Conservation (phyloP, 2,329 filamentous ascomycete species). For the Hymenoscyphus albidus region DNA sequence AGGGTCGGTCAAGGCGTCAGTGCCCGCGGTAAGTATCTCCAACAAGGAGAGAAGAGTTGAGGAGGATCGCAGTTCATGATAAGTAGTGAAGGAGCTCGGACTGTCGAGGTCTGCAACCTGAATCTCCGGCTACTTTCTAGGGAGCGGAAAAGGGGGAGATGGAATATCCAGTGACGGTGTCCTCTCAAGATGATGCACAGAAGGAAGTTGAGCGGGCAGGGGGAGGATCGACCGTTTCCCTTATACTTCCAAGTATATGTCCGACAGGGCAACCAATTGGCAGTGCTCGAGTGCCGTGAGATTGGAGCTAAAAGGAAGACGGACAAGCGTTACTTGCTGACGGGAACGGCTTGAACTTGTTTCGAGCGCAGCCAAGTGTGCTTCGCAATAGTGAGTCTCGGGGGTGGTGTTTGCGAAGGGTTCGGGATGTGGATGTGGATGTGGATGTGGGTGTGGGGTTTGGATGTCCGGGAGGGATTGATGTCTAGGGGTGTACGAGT, state of each 20-base stretch:
- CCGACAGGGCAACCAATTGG: constrained; percentile 25
- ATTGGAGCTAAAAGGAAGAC: constrained; percentile 15
- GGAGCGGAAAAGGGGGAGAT: constrained; percentile 19
- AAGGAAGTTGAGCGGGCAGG: constrained; percentile 14
- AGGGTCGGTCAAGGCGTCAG: constrained; percentile 33
- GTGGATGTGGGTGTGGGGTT: no score
- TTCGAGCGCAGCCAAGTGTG: constrained; percentile 20
- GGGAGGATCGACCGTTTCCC: constrained; percentile 18
- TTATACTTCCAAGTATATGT: constrained; percentile 12
- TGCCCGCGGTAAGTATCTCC: constrained; percentile 35
- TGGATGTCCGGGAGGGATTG: constrained; percentile 9
- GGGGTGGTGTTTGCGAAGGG: constrained; percentile 8
- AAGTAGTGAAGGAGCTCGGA: constrained; percentile 26
- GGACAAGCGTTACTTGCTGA: constrained; percentile 25
- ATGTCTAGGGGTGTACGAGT: constrained; percentile 13
- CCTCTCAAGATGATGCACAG: constrained; percentile 14
- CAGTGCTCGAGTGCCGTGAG: constrained; percentile 9
- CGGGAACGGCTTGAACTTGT: constrained; percentile 21
- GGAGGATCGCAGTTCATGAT: constrained; percentile 37
- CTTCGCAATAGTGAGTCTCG: constrained; percentile 5
- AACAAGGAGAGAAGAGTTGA: constrained; percentile 33
- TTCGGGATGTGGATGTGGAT: neutral
- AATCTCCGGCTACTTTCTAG: constrained; percentile 17
- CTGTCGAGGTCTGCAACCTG: constrained; percentile 26
- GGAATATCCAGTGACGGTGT: constrained; percentile 16